A percentile compares a stretch with the other conserved stretches of the same genome.
These are phyloP conservation scores for Trichoderma afroharzianum DNA, from an alignment of 2,329 filamentous ascomycete species.

Conservation along the genomic window DNA sequence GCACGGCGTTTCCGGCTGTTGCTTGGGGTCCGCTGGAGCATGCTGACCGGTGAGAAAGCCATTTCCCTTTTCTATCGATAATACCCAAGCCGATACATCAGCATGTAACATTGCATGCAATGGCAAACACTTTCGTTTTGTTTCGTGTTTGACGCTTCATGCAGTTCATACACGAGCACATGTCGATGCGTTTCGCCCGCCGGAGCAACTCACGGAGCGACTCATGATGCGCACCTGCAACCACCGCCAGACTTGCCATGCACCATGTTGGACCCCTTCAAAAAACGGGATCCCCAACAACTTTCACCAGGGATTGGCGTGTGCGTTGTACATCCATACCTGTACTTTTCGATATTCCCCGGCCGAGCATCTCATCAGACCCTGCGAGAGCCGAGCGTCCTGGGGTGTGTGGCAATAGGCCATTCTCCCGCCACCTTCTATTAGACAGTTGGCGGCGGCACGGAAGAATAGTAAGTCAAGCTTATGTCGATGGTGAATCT, in stretches of 20 bases:
- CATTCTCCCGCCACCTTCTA: neutral
- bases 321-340: constrained; percentile 2
- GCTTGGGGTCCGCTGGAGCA: constrained; percentile 8
- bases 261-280: neutral
- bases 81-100: neutral
- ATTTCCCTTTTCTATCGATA: neutral
- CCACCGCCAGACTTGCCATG: neutral
- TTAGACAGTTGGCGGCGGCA: neutral
- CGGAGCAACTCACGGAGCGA: neutral
- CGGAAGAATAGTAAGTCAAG: neutral
- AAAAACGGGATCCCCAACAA: constrained; percentile 1
- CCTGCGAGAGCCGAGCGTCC: neutral
- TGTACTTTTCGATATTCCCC: constrained; percentile 6
- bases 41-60: constrained; percentile 2
- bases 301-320: neutral
- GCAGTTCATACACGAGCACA: neutral
- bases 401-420: neutral
- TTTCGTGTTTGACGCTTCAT: neutral
- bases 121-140: neutral
- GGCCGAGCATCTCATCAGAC: constrained; percentile 13
- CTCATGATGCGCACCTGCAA: neutral
- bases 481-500: neutral
- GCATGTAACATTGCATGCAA: neutral
- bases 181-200: neutral
- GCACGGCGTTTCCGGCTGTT: constrained; percentile 9